Evolutionary conservation across 306 rosid species (phyloP).

Genomic region (Oemleria cerasiformis): DNA sequence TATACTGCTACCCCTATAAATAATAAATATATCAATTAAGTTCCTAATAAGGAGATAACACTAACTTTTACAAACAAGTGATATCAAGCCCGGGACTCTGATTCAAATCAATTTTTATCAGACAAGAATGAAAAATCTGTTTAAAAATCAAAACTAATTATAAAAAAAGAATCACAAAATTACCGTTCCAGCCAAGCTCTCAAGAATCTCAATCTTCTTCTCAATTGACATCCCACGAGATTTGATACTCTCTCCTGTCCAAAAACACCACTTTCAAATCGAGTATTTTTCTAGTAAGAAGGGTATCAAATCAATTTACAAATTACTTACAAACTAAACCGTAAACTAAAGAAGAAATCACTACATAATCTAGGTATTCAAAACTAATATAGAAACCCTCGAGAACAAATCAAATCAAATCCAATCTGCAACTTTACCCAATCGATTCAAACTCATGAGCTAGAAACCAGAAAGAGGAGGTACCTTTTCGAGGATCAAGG

Average conservation of each 20-base stretch:
- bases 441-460: neutral
- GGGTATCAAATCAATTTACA: neutral
- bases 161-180: neutral
- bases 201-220: slow-evolving; percentile 79
- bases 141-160: neutral
- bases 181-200: slow-evolving; percentile 78
- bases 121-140: neutral
- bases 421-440: slow-evolving; percentile 2
- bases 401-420: neutral
- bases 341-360: neutral
- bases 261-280: slow-evolving; percentile 11
- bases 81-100: neutral
- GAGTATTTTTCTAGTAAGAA: neutral
- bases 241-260: slow-evolving; percentile 46
- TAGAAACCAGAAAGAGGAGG: neutral
- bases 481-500: slow-evolving; percentile 40
- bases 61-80: neutral
- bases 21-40: neutral
- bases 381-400: neutral
- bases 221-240: slow-evolving; percentile 65
- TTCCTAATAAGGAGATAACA: neutral
- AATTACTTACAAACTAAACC: neutral
- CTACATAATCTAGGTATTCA: slow-evolving; percentile 6
- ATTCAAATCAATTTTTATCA: neutral
- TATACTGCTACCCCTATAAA: neutral